Evolutionary conservation across 768 basidiomycete genomes (phyloP), one percentile per base, ranked within the genome.

Genomic region (Tulasnella calospora): DNA sequence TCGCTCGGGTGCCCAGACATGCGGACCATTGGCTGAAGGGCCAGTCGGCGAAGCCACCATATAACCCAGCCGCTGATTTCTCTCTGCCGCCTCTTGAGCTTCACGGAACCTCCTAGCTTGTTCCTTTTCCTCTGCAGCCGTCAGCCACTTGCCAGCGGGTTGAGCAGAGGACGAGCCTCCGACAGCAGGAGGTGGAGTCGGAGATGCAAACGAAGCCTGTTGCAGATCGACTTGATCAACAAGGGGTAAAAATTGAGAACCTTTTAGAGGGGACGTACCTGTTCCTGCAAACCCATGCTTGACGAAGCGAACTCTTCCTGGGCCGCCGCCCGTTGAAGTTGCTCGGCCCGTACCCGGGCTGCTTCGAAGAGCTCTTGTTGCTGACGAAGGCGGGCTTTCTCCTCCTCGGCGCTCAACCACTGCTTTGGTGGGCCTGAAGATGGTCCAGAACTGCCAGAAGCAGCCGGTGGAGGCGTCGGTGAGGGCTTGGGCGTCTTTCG

Each of bases 361-460:
- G 44, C 51, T 8, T 80, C 71, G 47, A 72, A 79, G 15, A 70
- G 46, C 79, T 78, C 38, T 10, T 44, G 92, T 73, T 89, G 83
- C 73, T 91, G 86, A 83, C 88, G 94, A n/a, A 93, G 82, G n/a
- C 88, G 86, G 1, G 88, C 84, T 81, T 95, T 94, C 82, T 95
- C 94, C 77, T 90, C 89, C 83, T 94, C 93, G 0, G 94, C 92
- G 0, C 90, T 88, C 9, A 86, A 86, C 92, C 92, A 94, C 51
- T 83, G 83, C 40, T 72, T 82, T 74, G 71, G 82, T 69, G 82
- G 83, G 80, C 83, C 30, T 19, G 27, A 69, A 27, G 40, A 2
- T 10, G 36, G 70, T 36, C 79, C 23, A 23, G 70, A 70, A 33
- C 47, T 55, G 36, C 33, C 47, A 10, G 61, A 67, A 72, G 70